A percentile compares a stretch with the other conserved stretches of the same genome.
These are phyloP conservation scores for Gnetum montanum DNA, from an alignment of 75 land plant species.

Conservation along the genomic window DNA sequence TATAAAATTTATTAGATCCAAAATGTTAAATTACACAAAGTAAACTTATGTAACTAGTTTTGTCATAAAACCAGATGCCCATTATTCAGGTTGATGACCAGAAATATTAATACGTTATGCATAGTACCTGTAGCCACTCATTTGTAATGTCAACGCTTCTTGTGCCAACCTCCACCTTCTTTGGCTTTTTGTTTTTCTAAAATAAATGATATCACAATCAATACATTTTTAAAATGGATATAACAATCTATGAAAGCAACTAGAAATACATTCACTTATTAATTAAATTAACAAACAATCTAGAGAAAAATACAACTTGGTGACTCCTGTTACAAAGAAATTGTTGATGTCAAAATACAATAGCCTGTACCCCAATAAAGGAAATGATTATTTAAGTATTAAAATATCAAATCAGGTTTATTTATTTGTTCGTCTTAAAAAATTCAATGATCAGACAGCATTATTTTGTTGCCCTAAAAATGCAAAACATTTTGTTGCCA, in stretches of 20 bases:
- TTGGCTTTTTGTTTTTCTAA: slow-evolving; percentile 7
- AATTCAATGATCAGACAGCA: background rate
- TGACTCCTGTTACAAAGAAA: background rate
- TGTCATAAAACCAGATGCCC: background rate
- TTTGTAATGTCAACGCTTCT: background rate
- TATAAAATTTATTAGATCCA: background rate
- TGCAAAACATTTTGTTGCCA: background rate
- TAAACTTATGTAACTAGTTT: background rate
- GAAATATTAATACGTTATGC: background rate
- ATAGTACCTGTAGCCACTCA: slow-evolving; percentile 11
- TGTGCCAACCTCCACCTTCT: slow-evolving; percentile 11
- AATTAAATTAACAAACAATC: background rate
- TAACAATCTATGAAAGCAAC: background rate
- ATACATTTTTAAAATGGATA: too few species aligned
- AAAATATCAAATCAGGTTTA: background rate
- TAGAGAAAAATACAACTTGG: background rate
- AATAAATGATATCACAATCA: too few species aligned
- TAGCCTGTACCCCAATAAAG: background rate
- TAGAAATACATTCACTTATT: background rate
- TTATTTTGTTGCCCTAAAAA: background rate
- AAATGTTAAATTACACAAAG: background rate
- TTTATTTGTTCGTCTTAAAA: background rate
- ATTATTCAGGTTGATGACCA: background rate
- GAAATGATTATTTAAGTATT: background rate
- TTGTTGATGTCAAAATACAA: background rate